Evolutionary conservation across 225 moss, liverwort and hornwort species (phyloP).

Genomic region (Neckera pumila): DNA sequence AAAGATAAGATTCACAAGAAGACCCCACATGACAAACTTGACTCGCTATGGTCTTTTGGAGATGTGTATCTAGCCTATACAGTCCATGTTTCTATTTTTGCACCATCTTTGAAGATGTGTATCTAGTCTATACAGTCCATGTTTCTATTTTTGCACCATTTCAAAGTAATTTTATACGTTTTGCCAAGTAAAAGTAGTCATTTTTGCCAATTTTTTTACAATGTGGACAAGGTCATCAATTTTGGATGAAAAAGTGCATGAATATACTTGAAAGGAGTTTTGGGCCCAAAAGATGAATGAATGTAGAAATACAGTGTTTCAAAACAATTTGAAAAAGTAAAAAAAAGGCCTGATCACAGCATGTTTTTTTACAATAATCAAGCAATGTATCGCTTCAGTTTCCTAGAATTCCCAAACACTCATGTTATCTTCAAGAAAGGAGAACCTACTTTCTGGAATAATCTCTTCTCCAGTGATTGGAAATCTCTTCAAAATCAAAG

Average conservation of each 20-base stretch:
- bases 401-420: neutral
- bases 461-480: neutral
- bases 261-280: too few species aligned
- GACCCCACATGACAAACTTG: neutral
- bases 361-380: neutral
- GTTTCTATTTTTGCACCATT: neutral
- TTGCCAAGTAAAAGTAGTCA: neutral
- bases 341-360: too few species aligned
- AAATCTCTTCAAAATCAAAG: neutral
- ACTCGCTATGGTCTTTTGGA: neutral
- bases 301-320: neutral
- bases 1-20: neutral
- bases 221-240: neutral
- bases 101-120: too few species aligned
- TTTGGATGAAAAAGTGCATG: neutral
- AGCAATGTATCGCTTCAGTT: too few species aligned
- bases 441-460: neutral
- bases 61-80: too few species aligned
- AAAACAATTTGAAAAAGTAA: neutral
- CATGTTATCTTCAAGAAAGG: too few species aligned
- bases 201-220: neutral
- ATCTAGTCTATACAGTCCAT: accelerated
- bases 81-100: too few species aligned
- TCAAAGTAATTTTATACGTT: neutral
- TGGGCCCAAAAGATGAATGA: neutral